phyloP scores from a whole-genome alignment of 2,329 filamentous ascomycete genomes.

The Monilinia polystroma region DNA sequence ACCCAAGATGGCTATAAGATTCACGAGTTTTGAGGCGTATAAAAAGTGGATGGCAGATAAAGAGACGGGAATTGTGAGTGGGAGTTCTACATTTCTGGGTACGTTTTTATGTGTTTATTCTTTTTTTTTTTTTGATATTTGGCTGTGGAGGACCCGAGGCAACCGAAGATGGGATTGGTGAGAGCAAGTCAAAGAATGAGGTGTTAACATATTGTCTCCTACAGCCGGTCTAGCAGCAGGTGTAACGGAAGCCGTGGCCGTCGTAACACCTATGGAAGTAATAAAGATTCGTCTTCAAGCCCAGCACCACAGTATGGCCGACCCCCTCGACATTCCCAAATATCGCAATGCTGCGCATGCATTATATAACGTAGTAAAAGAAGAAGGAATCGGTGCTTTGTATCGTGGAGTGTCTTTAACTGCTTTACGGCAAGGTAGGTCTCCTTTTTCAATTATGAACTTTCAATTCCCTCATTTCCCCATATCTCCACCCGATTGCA shows the following conservation, averaged over 20 bases:
- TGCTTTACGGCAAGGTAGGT: conserved; percentile 80
- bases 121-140: conserved; percentile 42
- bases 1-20: conserved; percentile 98
- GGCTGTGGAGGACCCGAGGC: neutral
- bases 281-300: conserved; percentile 98
- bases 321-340: conserved; percentile 93
- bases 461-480: neutral
- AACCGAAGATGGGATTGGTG: neutral
- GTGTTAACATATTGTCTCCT: neutral
- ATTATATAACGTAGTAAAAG: conserved; percentile 82
- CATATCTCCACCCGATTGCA: neutral
- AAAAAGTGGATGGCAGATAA: conserved; percentile 77
- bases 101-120: conserved; percentile 37
- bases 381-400: conserved; percentile 83
- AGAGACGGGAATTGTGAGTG: conserved; percentile 64
- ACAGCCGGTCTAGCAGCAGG: conserved; percentile 84
- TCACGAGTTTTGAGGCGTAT: conserved; percentile 95
- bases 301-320: conserved; percentile 96
- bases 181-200: neutral
- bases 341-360: conserved; percentile 90
- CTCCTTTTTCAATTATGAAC: neutral
- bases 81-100: conserved; percentile 71
- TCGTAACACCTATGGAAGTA: conserved; percentile 98
- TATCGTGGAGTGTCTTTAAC: conserved; percentile 95
- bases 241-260: conserved; percentile 92